Evolutionary conservation across 768 basidiomycete genomes (phyloP).

Genomic region (Serpula lacrymans): DNA sequence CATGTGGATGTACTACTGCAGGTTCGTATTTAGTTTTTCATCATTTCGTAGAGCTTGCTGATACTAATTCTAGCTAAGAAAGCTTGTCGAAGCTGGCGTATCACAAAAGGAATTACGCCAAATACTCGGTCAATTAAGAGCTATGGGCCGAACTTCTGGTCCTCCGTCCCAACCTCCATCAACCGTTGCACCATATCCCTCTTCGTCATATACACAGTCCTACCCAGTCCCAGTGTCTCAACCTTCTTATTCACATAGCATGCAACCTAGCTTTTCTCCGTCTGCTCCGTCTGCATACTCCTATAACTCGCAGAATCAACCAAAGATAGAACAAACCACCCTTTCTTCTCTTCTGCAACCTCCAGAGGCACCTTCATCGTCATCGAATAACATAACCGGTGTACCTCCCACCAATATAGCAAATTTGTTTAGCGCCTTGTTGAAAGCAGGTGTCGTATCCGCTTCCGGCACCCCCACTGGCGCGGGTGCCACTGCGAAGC

Average conservation of each 20-base stretch:
- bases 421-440: conserved; percentile 60
- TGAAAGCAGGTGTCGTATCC: conserved; percentile 78
- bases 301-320: conserved; percentile 20
- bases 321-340: conserved; percentile 30
- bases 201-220: conserved; percentile 17
- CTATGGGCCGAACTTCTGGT: conserved; percentile 47
- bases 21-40: conserved; percentile 41
- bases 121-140: conserved; percentile 68
- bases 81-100: conserved; percentile 74
- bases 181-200: conserved; percentile 18
- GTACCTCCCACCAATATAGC: conserved; percentile 40
- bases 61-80: conserved; percentile 51
- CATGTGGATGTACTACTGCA: conserved; percentile 81
- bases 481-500: conserved; percentile 39
- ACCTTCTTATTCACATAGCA: conserved; percentile 22
- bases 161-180: conserved; percentile 25
- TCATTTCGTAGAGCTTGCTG: too few species aligned
- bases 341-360: conserved; percentile 26
- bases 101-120: conserved; percentile 77
- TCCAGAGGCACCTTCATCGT: conserved; percentile 17
- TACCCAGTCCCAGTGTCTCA: conserved; percentile 33
- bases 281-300: conserved; percentile 24
- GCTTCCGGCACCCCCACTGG: conserved; percentile 49
- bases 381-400: conserved; percentile 21
- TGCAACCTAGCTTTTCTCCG: conserved; percentile 17